Base-by-base conservation (phyloP, 257 asterid genomes). In the Fraxinus excelsior region DNA sequence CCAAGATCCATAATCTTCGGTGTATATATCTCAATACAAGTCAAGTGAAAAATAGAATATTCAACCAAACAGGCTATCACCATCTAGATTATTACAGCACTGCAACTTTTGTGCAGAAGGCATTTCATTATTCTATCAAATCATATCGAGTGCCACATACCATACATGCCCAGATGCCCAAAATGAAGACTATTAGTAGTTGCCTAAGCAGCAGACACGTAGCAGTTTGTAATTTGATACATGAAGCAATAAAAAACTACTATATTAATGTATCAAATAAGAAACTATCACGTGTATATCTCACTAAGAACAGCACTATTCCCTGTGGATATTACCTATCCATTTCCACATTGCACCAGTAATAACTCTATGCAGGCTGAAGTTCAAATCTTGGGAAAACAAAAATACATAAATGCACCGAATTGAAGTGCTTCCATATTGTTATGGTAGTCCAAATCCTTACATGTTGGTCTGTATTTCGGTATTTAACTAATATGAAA, bases 351-450 rank as follows among this genome's bases (percentile, higher is more conserved):
- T n/a, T 53, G 7, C 56, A 46, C n/a, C 51, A 42, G 51, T 58
- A 10, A 8, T 10, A 70, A 32, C 73, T 21, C 49, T 53, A 72
- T 23, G 28, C 46, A 44, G 21, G 0, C 34, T 3, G 13, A 51
- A 42, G 56, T 46, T 46, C 56, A 14, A 37, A 4, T n/a, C 23
- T 56, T 46, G 56, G n/a, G 56, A 1, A 71, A 16, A 8, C 21
- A 28, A 65, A 71, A 9, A 13, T 46, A 46, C 19, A 25, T 49
- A 53, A 12, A 80, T 46, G 56, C 56, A 14, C 35, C 71, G 62
- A 53, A 11, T 42, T 82, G 79, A 78, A 84, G 73, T 74, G 58
- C 76, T 67, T 13, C 29, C 76, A 85, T 71, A 58, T 67, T 80
- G 42, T 42, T 79, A 79, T 60, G 34, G 34, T 31, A 31, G 34